Base-by-base conservation (phyloP, 768 basidiomycete species). In the Leccinum imitatum region DNA sequence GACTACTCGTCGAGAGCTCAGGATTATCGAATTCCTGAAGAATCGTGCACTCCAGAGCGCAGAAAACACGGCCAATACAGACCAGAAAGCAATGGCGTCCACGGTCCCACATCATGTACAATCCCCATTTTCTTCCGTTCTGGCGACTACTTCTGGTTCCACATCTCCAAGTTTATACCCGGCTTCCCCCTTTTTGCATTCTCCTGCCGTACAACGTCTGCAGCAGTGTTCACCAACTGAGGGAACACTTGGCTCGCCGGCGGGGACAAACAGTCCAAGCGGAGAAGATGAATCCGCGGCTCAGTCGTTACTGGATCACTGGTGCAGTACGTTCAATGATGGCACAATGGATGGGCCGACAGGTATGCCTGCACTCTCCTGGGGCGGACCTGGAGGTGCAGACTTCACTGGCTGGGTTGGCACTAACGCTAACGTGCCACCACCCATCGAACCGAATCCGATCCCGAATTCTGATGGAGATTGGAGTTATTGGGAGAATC, bases 21-120 rank as follows among this genome's bases (percentile, higher is more conserved):
- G 87, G 69, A 93, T 90, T 23, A 92, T 94, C 63, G 88, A 91
- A 73, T 91, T 93, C 65, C 70, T 93, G 60, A 88, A 87, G 74
- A 78, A 68, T 54, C 90, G 89, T 67, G 85, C 87, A 11, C 83
- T 83, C 17, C 84, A 87, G 66, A 74, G 71, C 57, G 76, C 72
- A 27, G 78, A 79, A 63, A 73, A 44, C 69, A 74, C 60, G 56
- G 69, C 33, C 21, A 60, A 57, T 44, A 23, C 37, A 10, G 66
- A 70, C 9, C 60, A 61, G 6, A 11, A 58, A 13, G 25, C 31
- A 6, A 48, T 58, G 55, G 17, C 53, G 2, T 57, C 72, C 11
- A 50, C 56, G 17, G 35, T 59, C 50, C 53, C 67, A 47, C 63
- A 63, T 6, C 61, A 64, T 14, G 48, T 46, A 23, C 70, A 63